A percentile compares a stretch with the other conserved stretches of the same genome.
These are phyloP conservation scores for Brassica hybrid DNA, from an alignment of 441 rosid species.

Conservation along the genomic window DNA sequence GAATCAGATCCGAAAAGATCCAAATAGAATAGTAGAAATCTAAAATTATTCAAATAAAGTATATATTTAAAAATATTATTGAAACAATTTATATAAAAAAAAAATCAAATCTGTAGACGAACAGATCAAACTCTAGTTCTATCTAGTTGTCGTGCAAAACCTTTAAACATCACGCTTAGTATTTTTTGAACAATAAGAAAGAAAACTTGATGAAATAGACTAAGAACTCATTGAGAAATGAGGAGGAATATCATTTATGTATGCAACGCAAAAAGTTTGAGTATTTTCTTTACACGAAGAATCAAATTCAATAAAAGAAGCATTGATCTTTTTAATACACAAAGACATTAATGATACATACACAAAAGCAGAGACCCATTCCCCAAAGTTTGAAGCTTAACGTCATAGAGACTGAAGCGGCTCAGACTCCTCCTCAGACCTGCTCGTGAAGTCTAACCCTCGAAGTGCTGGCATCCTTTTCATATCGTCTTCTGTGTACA, in stretches of 20 bases:
- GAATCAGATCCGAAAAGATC: too few relatives aligned
- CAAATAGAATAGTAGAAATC: too few relatives aligned
- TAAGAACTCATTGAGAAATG: background rate
- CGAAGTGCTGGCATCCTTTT: conserved; percentile 45
- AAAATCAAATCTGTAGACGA: too few relatives aligned
- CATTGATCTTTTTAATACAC: conserved; percentile 28
- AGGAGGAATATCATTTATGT: background rate
- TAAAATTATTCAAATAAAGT: too few relatives aligned
- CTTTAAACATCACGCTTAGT: background rate
- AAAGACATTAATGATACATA: conserved; percentile 28
- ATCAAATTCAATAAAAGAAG: background rate
- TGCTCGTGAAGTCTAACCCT: conserved; percentile 61
- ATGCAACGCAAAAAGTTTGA: background rate
- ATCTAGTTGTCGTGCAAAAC: background rate
- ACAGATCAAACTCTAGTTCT: too few relatives aligned
- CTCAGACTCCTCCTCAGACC: conserved; percentile 58
- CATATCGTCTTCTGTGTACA: conserved; percentile 69
- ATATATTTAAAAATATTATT: too few relatives aligned
- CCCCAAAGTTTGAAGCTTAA: background rate
- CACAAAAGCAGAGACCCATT: conserved; percentile 23
- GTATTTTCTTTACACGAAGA: background rate
- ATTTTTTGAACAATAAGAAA: background rate
- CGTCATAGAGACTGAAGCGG: conserved; percentile 43
- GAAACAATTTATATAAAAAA: too few relatives aligned
- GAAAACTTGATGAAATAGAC: background rate